Evolutionary conservation across 192 early-diverging fungal genomes (phyloP), one percentile per base, ranked within the genome.

Genomic region (Hyaloraphidium curvatum): DNA sequence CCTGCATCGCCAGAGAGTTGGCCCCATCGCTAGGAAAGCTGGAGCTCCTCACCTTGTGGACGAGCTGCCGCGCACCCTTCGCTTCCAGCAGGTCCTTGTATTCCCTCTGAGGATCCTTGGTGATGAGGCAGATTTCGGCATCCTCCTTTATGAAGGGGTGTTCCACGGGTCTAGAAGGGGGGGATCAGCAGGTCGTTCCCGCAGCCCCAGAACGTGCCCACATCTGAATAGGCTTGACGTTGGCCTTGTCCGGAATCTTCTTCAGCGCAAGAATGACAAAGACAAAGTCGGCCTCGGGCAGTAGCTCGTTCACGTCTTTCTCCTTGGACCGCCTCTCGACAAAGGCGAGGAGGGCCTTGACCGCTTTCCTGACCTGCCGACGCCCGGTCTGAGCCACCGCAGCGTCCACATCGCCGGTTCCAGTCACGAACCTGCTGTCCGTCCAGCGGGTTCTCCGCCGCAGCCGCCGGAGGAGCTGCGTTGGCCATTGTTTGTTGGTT

Each of bases 41-140:
- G 11, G 35, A 37, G 27, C 23, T 1, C 11, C 39, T 54, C 52
- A 76, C 80, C 64, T 81, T 85, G 55, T 65, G 66, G 23, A 92
- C 39, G 48, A 71, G 35, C 55, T 67, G 76, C 43, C 43, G 43
- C 50, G 89, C 66, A 16, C 73, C 64, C 50, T 83, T 76, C 25
- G 64, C 55, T 40, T 63, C 65, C 9, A 97, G 57, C 56, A 80
- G 62, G 21, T 82, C 77, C 55, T 91, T 83, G 64, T 71, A 80
- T n/a, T 78, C 73, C 54, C 72, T 67, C 61, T 86, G 78, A 21
- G 84, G 80, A 54, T 84, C 85, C 68, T 89, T 93, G 29, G 81
- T 83, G 56, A 97, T 78, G 52, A 97, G 62, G 63, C 91, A 95
- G 16, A 94, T 75, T 48, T 83, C 76, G 22, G 76, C 74, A 27